phyloP scores from a whole-genome alignment of 306 rosid species.

The Dryas alaskensis region DNA sequence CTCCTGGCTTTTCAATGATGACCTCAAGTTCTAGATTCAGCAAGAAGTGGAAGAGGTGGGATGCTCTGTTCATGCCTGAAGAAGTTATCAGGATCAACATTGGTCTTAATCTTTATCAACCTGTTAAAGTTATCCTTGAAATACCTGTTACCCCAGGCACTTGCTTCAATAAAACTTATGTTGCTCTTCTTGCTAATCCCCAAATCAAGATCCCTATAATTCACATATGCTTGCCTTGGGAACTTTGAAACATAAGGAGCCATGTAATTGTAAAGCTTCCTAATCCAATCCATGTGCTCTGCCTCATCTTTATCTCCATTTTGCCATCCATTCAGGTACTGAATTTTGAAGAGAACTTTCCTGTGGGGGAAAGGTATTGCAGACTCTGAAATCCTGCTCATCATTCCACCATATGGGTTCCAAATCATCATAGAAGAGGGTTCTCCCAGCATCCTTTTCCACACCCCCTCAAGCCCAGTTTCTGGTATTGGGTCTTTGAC shows the following conservation, averaged over 20 bases:
- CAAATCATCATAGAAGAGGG: slow-evolving; percentile 47
- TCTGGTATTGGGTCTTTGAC: slow-evolving; percentile 62
- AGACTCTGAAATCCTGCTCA: slow-evolving; percentile 56
- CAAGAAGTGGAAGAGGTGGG: slow-evolving; percentile 55
- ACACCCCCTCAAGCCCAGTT: slow-evolving; percentile 54
- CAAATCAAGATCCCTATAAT: slow-evolving; percentile 81
- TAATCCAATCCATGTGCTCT: slow-evolving; percentile 68
- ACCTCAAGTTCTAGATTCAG: neutral
- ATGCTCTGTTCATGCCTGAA: slow-evolving; percentile 92
- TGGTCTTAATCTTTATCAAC: slow-evolving; percentile 61
- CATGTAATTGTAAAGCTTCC: slow-evolving; percentile 71
- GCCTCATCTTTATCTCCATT: slow-evolving; percentile 30
- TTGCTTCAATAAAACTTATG: slow-evolving; percentile 44
- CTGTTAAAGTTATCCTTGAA: slow-evolving; percentile 68
- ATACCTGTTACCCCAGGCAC: slow-evolving; percentile 70
- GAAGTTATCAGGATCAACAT: slow-evolving; percentile 75
- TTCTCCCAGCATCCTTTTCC: slow-evolving; percentile 64
- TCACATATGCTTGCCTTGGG: slow-evolving; percentile 82
- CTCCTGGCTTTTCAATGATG: neutral
- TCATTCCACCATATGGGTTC: slow-evolving; percentile 80
- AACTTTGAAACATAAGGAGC: slow-evolving; percentile 58
- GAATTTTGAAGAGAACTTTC: slow-evolving; percentile 62
- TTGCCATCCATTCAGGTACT: slow-evolving; percentile 52
- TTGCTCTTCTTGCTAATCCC: slow-evolving; percentile 63
- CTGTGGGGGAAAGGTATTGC: slow-evolving; percentile 75